Evolutionary conservation across 352 stramenopile genomes (phyloP).

Genomic region (Peronospora tabacina): DNA sequence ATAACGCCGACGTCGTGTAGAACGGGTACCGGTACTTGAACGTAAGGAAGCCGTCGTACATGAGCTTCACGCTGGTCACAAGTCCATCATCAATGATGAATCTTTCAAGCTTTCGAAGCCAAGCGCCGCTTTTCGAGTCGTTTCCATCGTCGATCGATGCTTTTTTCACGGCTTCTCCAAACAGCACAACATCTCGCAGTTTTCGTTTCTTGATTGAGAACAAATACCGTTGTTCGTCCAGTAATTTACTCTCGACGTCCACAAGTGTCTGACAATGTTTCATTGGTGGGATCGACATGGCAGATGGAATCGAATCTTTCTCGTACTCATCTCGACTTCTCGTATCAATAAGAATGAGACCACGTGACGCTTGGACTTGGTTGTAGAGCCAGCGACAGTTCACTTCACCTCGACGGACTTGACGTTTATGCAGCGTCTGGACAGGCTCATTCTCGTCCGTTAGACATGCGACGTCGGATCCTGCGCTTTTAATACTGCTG

Average conservation of each 20-base stretch:
- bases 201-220: constrained; percentile 70
- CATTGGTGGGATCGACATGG: constrained; percentile 66
- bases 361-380: constrained; percentile 63
- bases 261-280: constrained; percentile 32
- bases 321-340: constrained; percentile 45
- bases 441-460: constrained; percentile 16
- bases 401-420: constrained; percentile 56
- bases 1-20: constrained; percentile 64
- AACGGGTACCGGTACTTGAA: constrained; percentile 84
- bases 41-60: constrained; percentile 74
- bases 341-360: constrained; percentile 74
- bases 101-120: constrained; percentile 49
- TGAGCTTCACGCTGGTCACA: constrained; percentile 65
- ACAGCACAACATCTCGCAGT: constrained; percentile 71
- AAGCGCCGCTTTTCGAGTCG: constrained; percentile 20
- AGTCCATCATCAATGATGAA: constrained; percentile 71
- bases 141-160: constrained; percentile 16
- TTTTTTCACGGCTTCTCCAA: constrained; percentile 58
- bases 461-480: constrained; percentile 5
- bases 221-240: constrained; percentile 62
- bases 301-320: constrained; percentile 65
- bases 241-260: constrained; percentile 43
- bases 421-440: constrained; percentile 29
- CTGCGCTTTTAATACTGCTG: constrained; percentile 8
- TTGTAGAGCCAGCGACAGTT: constrained; percentile 84